Evolutionary conservation across 1,284 basidiomycete species (phyloP).

Genomic region (Cryptococcus neoformans): DNA sequence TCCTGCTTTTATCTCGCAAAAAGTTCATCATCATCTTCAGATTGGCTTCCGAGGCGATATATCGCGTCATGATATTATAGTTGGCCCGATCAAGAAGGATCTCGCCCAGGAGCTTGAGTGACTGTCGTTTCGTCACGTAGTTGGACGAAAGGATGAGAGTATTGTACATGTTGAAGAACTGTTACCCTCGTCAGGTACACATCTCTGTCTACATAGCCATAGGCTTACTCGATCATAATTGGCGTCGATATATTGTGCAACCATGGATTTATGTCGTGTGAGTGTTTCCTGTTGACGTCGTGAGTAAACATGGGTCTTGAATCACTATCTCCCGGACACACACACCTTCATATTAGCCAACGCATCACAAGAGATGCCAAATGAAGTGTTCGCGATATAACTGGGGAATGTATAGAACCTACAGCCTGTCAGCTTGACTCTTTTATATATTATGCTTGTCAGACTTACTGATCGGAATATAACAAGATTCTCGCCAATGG

Average conservation of each 20-base stretch:
- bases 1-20: constrained; percentile 93
- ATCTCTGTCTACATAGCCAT: too few relatives aligned
- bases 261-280: constrained; percentile 95
- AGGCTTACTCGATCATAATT: constrained; percentile 85
- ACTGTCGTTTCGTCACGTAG: constrained; percentile 99
- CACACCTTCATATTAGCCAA: constrained; percentile 85
- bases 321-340: neutral
- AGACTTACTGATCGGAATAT: constrained; percentile 82
- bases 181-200: neutral
- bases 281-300: constrained; percentile 63
- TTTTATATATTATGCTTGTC: neutral
- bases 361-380: constrained; percentile 97
- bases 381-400: constrained; percentile 96
- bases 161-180: constrained; percentile 96
- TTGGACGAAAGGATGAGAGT: constrained; percentile 88
- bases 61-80: constrained; percentile 98
- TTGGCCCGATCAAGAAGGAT: constrained; percentile 96
- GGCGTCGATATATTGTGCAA: constrained; percentile 91
- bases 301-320: neutral
- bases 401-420: constrained; percentile 97
- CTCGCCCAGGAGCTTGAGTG: constrained; percentile 95
- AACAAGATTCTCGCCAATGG: constrained; percentile 84
- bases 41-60: constrained; percentile 84
- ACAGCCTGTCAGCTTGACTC: neutral
- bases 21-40: constrained; percentile 99